These are phyloP conservation scores for Boletus rubescentipes DNA, from an alignment of 768 basidiomycete species.

Conservation along the genomic window DNA sequence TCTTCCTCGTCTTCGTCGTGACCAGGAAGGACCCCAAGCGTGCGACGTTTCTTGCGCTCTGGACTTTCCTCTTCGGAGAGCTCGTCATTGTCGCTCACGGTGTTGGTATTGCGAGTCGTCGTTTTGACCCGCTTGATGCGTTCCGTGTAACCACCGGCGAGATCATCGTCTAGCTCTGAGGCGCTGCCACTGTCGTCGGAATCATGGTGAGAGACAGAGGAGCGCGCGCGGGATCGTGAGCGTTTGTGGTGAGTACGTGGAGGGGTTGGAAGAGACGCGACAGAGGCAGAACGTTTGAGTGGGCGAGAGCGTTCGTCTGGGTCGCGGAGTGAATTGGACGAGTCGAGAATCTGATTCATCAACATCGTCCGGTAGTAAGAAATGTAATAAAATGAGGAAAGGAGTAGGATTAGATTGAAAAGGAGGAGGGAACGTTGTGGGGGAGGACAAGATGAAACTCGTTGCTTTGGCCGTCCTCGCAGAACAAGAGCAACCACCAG, in stretches of 20 bases:
- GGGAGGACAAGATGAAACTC: conserved; percentile 12
- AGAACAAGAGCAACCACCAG: conserved; percentile 16
- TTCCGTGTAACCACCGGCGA: conserved; percentile 9
- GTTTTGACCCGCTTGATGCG: conserved; percentile 18
- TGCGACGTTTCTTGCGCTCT: conserved; percentile 41
- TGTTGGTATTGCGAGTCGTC: conserved; percentile 12
- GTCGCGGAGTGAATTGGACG: conserved; percentile 25
- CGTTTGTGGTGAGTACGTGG: conserved; percentile 57
- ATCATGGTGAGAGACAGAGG: conserved; percentile 48
- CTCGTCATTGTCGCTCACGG: conserved; percentile 18
- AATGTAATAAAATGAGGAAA: background rate
- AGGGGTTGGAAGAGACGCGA: conserved; percentile 64
- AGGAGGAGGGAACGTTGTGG: conserved; percentile 21
- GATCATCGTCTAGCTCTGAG: conserved; percentile 32
- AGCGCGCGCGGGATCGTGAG: conserved; percentile 41
- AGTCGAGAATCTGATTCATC: conserved; percentile 36
- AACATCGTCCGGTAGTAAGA: conserved; percentile 21
- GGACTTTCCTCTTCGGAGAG: conserved; percentile 17
- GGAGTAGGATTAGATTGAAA: background rate
- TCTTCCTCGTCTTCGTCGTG: conserved; percentile 57
- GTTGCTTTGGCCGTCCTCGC: conserved; percentile 11
- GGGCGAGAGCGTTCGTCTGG: conserved; percentile 28
- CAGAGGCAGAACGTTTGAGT: conserved; percentile 64
- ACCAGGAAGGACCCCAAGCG: conserved; percentile 31
- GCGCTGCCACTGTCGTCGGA: conserved; percentile 37